A percentile compares a stretch with the other conserved stretches of the same genome.
Evolutionary conservation across 306 rosid species (phyloP).

Genomic region (Parietaria judaica): DNA sequence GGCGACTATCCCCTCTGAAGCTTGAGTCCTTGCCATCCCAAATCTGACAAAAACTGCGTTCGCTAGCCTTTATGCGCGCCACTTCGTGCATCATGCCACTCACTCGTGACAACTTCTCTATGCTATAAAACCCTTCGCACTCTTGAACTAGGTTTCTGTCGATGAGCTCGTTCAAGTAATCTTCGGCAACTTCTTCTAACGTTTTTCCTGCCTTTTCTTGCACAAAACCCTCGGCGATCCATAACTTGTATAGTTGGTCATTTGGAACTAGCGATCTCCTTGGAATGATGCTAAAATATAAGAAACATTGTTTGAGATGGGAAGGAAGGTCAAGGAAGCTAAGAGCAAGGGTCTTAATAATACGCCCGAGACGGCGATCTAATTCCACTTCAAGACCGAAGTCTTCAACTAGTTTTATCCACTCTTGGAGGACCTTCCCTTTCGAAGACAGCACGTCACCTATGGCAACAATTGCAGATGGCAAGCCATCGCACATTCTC

Average conservation of each 20-base stretch:
- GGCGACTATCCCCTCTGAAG: conserved; percentile 3
- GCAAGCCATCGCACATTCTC: conserved; percentile 12
- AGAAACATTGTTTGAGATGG: conserved; percentile 7
- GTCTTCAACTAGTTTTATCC: conserved; percentile 1
- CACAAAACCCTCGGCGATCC: conserved; percentile 18
- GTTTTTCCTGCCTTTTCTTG: not conserved
- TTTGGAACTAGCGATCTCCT: not conserved
- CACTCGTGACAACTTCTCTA: conserved; percentile 3
- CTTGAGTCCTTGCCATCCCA: not conserved
- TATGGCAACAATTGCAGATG: conserved; percentile 13
- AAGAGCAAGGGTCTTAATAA: not conserved
- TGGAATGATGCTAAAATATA: conserved; percentile 9
- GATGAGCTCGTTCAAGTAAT: conserved; percentile 2
- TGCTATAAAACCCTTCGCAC: conserved; percentile 1
- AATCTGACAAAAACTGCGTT: not conserved
- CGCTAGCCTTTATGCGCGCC: not conserved
- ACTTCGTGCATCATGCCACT: conserved; percentile 7
- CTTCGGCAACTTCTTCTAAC: conserved; percentile 2
- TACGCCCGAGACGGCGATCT: not conserved
- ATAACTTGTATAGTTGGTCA: conserved; percentile 1
- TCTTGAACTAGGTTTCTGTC: conserved; percentile 1
- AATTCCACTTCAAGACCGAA: not conserved
- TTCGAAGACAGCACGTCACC: conserved; percentile 8
- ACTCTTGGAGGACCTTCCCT: not conserved
- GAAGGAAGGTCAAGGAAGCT: conserved; percentile 4